Base-by-base conservation (phyloP, 495 filamentous ascomycete genomes). In the Aspergillus biplanus region DNA sequence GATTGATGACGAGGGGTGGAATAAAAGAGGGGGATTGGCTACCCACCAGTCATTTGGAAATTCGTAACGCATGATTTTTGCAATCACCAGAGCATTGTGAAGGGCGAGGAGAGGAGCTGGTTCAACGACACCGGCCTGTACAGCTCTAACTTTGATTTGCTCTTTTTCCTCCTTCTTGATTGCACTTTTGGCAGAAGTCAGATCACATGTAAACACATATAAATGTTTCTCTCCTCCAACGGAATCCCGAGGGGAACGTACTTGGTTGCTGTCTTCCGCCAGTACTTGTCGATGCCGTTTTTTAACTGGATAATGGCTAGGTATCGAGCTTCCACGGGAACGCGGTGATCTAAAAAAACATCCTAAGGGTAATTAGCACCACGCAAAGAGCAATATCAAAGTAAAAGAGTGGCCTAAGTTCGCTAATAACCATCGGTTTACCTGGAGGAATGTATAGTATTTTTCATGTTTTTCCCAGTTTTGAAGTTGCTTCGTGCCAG, bases 301-400 rank as follows among this genome's bases (percentile, higher is more conserved):
- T 97, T 97, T 58, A 99, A 79, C 69, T 96, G 91, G 63, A 97
- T 97, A 55, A 97, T 87, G 16, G 92, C 87, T n/a, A 97, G 84
- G 71, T 95, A 91, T 55, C 95, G 89, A 47, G 92, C 83, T 66
- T 93, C 88, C 13, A 82, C 68, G 11, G 92, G 91, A 1, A 93
- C 78, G 6, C 83, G 83, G 48, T 87, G 86, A 74, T 97, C 90
- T 52, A 96, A 77, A 71, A 92, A 97, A 7, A 89, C 83, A 59
- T 89, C 85, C 89, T 96, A 64, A 27, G 33, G 47, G 8, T 27
- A 27, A 11, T 68, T 56, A 63, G 64, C 31, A 27, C 53, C 2
- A 55, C 49, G 12, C 33, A 52, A 15, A 31, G 61, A 8, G 21
- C 21, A 27, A 52, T 47, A 31, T 11, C 31, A 52, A 31, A 62